These are phyloP conservation scores for Cryptomeria japonica DNA, from an alignment of 75 land plant genomes.

Conservation along the genomic window DNA sequence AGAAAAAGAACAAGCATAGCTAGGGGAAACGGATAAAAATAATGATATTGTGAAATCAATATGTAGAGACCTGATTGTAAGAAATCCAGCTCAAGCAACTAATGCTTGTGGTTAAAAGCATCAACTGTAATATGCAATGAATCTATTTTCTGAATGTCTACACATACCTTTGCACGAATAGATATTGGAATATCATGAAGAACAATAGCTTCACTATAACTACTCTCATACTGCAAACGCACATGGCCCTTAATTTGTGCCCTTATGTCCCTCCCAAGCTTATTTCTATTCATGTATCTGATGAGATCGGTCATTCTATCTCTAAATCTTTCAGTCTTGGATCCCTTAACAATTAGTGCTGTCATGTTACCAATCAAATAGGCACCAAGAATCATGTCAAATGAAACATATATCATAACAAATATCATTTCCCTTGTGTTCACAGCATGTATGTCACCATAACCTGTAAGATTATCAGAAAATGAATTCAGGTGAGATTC, in stretches of 20 bases:
- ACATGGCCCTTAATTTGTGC: conserved; percentile 73
- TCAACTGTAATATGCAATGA: background rate
- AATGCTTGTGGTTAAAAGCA: background rate
- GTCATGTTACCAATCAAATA: conserved; percentile 94
- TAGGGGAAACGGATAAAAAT: background rate
- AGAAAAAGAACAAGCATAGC: background rate
- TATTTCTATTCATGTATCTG: conserved; percentile 74
- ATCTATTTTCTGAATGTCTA: background rate
- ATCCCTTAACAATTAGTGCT: conserved; percentile 89
- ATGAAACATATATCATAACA: conserved; percentile 84
- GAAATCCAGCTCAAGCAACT: background rate
- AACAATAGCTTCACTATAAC: conserved; percentile 60
- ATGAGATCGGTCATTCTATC: conserved; percentile 78
- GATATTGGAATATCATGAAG: conserved; percentile 72
- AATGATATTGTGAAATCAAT: background rate
- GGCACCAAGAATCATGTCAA: conserved; percentile 90
- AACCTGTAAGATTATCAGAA: conserved; percentile 43
- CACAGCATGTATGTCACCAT: conserved; percentile 94
- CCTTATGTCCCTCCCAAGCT: conserved; percentile 58
- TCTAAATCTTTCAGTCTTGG: conserved; percentile 81
- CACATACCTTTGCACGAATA: conserved; percentile 71
- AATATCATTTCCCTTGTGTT: conserved; percentile 86
- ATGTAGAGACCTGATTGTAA: background rate
- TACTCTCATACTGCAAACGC: conserved; percentile 72
- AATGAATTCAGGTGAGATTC: background rate